Percentiles rank a stretch among this genome's conserved stretches.
These are phyloP conservation scores for Podospora anserina DNA, from an alignment of 495 filamentous ascomycete species.

Conservation along the genomic window DNA sequence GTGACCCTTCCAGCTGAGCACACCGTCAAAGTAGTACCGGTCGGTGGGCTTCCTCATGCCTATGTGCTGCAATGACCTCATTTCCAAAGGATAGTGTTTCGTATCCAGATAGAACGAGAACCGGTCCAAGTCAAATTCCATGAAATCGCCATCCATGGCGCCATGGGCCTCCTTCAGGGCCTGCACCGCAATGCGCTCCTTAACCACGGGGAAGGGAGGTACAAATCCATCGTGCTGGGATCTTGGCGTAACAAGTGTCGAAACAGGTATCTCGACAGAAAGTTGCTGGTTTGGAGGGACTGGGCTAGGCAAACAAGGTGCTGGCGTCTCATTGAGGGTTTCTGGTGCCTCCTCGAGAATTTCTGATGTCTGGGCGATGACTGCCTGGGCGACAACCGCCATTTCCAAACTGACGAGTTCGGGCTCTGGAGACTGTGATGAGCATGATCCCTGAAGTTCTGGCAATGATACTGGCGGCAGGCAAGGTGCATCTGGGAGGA, in stretches of 20 bases:
- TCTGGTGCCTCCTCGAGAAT: too few species aligned
- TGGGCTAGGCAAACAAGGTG: neutral
- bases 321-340: neutral
- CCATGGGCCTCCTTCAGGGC: slow-evolving; percentile 20
- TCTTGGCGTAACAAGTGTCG: slow-evolving; percentile 24
- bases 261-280: slow-evolving; percentile 24
- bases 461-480: too few species aligned
- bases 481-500: too few species aligned
- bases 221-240: slow-evolving; percentile 21
- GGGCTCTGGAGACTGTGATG: too few species aligned
- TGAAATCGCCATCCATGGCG: slow-evolving; percentile 24
- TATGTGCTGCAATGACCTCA: slow-evolving; percentile 53
- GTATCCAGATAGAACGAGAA: slow-evolving; percentile 51
- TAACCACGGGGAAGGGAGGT: slow-evolving; percentile 17
- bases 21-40: slow-evolving; percentile 56
- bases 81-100: slow-evolving; percentile 39
- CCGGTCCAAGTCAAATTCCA: slow-evolving; percentile 47
- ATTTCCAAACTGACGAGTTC: neutral
- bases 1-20: slow-evolving; percentile 46
- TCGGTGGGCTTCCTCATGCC: slow-evolving; percentile 30
- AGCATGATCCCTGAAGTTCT: too few species aligned
- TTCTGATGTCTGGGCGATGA: too few species aligned
- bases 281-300: slow-evolving; percentile 10
- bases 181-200: slow-evolving; percentile 32
- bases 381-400: neutral